Evolutionary conservation across 2,329 filamentous ascomycete species (phyloP).

Genomic region (Colletotrichum endophyticum): DNA sequence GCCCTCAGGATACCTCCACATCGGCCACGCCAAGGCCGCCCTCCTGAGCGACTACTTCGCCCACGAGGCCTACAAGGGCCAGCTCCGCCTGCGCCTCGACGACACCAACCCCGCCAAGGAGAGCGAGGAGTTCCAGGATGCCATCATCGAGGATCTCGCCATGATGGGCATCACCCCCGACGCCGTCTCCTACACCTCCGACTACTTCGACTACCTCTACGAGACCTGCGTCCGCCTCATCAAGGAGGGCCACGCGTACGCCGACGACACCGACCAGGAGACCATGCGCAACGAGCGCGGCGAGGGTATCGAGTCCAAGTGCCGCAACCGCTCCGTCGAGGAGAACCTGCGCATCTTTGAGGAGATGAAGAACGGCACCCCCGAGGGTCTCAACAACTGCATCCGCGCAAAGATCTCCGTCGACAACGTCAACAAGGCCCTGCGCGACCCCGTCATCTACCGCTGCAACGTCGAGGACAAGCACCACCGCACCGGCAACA

Average conservation of each 20-base stretch:
- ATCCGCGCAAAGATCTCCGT: constrained; percentile 94
- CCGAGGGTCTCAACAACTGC: constrained; percentile 83
- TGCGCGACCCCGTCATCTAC: constrained; percentile 97
- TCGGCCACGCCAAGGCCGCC: constrained; percentile 93
- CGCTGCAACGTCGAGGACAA: constrained; percentile 75
- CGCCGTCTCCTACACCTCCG: constrained; percentile 85
- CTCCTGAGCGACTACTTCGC: constrained; percentile 97
- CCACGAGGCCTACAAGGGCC: constrained; percentile 90
- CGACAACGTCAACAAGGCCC: constrained; percentile 92
- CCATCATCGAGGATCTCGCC: constrained; percentile 88
- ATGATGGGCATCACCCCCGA: constrained; percentile 94
- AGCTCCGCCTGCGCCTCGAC: constrained; percentile 89
- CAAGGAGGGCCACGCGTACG: constrained; percentile 86
- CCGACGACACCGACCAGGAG: constrained; percentile 91
- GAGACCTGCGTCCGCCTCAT: constrained; percentile 85
- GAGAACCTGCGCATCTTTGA: constrained; percentile 87
- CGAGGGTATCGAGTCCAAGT: constrained; percentile 81
- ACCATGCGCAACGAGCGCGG: constrained; percentile 85
- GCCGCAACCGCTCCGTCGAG: constrained; percentile 79
- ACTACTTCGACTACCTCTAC: constrained; percentile 94
- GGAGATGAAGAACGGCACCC: constrained; percentile 88
- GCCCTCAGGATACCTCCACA: constrained; percentile 84
- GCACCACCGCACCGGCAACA: constrained; percentile 80
- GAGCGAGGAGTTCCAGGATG: constrained; percentile 94
- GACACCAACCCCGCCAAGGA: constrained; percentile 98